Evolutionary conservation across 2,329 filamentous ascomycete species (phyloP), one percentile per base, ranked within the genome.

Genomic region (Nemania bipapillata): DNA sequence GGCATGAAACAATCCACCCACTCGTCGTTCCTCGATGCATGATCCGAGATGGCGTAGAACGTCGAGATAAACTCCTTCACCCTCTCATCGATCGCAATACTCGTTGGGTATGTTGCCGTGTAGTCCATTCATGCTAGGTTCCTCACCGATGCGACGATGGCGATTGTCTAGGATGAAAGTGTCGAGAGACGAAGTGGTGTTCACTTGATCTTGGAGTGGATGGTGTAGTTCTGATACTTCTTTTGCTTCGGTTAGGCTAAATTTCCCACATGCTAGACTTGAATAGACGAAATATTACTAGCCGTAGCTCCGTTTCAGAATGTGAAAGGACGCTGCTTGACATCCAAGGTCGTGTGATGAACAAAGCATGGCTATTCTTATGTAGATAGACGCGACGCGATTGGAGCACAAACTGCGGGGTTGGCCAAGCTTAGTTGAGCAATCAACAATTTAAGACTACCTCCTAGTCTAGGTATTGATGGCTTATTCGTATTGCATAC

Each of bases 1-100:
- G 81, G 72, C 1, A 74, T 74, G 72, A 85, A 86, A 45, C 75
- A 80, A 35, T 75, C 74, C 17, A 82, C 74, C 84, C 84, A 86
- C 49, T 81, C 77, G 63, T 83, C 80, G 55, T 83, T 80, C 68
- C 75, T 74, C n/a, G 78, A 78, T 3, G 75, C 73, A 26, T 79
- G 79, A 70, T 86, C 84, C 26, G 84, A 85, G 12, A 78, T 72
- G 3, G 74, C 77, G 74, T 82, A 86, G 73, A 86, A 86, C 35
- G 76, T 75, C 63, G 79, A 78, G 66, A 85, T 79, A 57, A 85
- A 85, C 3, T 70, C 35, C 64, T 76, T 75, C 37, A 80, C 28
- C 54, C 61, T 71, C 47, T 67, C 69, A 5, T 72, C 69, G 17
- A 55, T 64, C 20, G 56, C 42, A 3, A 68, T 45, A 55, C 73